Evolutionary conservation across 2,329 filamentous ascomycete genomes (phyloP).

Genomic region (Fusarium albosuccineum): DNA sequence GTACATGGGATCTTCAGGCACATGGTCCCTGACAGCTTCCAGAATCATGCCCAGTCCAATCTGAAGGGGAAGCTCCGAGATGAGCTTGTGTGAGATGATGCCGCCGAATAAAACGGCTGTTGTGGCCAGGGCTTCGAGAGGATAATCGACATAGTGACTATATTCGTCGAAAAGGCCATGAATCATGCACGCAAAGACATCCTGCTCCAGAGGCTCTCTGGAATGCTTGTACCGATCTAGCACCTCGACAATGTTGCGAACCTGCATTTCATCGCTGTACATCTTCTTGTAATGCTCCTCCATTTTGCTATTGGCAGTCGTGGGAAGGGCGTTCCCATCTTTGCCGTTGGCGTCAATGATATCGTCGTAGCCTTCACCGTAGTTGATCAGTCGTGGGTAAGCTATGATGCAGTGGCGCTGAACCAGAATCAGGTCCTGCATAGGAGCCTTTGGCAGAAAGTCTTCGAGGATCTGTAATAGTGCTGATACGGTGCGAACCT

Average conservation of each 20-base stretch:
- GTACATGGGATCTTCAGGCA: constrained; percentile 91
- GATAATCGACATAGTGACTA: constrained; percentile 93
- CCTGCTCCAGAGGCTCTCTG: constrained; percentile 85
- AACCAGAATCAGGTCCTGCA: constrained; percentile 80
- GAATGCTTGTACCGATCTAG: constrained; percentile 92
- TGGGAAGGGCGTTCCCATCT: constrained; percentile 83
- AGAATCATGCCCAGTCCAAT: constrained; percentile 97
- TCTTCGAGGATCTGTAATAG: constrained; percentile 85
- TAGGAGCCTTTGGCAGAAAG: constrained; percentile 69
- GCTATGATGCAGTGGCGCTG: constrained; percentile 91
- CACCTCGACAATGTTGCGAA: constrained; percentile 86
- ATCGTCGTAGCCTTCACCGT: constrained; percentile 91
- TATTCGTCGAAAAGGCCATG: constrained; percentile 98
- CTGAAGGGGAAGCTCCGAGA: constrained; percentile 90
- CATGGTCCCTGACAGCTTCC: constrained; percentile 91
- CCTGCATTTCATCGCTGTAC: constrained; percentile 92
- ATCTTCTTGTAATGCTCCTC: constrained; percentile 98
- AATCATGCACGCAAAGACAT: constrained; percentile 98
- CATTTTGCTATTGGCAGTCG: constrained; percentile 89
- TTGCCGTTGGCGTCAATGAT: constrained; percentile 89
- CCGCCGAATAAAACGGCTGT: constrained; percentile 97
- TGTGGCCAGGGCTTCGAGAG: constrained; percentile 93
- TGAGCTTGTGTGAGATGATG: constrained; percentile 92
- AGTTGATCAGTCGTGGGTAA: constrained; percentile 96
- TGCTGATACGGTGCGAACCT: constrained; percentile 86